Evolutionary conservation across 2,329 filamentous ascomycete genomes (phyloP).

Genomic region (Septoria linicola): DNA sequence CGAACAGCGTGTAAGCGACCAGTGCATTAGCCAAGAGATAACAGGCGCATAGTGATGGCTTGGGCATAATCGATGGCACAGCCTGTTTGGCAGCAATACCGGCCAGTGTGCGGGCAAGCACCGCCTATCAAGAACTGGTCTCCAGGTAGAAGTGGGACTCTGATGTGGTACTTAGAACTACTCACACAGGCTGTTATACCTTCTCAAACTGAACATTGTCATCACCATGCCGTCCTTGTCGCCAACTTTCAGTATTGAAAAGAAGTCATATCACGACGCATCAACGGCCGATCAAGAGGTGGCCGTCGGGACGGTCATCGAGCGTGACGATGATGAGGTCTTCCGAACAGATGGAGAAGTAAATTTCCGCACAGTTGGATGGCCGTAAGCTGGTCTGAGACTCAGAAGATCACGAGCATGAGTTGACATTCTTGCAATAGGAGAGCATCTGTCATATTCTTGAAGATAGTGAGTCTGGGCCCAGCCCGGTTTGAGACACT

Average conservation of each 20-base stretch:
- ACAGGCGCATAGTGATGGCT: too few relatives aligned
- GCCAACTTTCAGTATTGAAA: conserved; percentile 14
- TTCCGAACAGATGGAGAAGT: conserved; percentile 53
- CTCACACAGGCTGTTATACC: background rate
- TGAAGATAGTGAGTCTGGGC: too few relatives aligned
- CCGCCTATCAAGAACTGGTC: conserved; percentile 8
- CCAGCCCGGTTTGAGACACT: too few relatives aligned
- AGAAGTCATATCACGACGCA: conserved; percentile 18
- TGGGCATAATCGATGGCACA: background rate
- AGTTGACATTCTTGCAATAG: background rate
- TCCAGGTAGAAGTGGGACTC: background rate
- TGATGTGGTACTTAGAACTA: background rate
- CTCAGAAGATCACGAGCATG: background rate
- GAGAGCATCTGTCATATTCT: conserved; percentile 52
- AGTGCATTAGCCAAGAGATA: too few relatives aligned
- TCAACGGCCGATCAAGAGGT: conserved; percentile 11
- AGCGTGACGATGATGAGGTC: conserved; percentile 47
- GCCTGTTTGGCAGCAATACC: background rate
- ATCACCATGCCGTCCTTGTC: conserved; percentile 9
- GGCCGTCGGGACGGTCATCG: conserved; percentile 23
- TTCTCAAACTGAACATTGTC: background rate
- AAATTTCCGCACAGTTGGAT: conserved; percentile 55
- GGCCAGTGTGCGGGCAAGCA: conserved; percentile 2
- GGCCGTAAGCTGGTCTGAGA: conserved; percentile 38
- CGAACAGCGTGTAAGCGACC: background rate